Evolutionary conservation across 2,329 filamentous ascomycete species (phyloP).

Genomic region (Paecilomyces dactylethromorphus): DNA sequence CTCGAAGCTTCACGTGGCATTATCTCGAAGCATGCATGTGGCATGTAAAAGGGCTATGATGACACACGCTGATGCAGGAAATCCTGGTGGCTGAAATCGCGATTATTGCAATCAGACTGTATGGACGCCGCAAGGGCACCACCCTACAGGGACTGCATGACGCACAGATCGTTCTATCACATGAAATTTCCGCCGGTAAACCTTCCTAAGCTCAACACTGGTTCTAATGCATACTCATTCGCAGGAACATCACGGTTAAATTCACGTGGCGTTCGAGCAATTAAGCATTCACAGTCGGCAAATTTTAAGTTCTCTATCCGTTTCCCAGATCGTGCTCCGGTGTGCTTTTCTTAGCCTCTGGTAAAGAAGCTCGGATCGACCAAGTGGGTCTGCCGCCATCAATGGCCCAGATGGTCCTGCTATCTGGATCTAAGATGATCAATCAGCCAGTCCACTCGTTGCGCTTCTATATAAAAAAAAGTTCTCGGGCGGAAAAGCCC

Average conservation of each 20-base stretch:
- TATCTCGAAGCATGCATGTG: neutral
- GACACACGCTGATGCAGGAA: neutral
- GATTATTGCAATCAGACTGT: neutral
- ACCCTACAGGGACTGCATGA: neutral
- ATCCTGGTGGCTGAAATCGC: neutral
- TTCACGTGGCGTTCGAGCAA: neutral
- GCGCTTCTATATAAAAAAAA: neutral
- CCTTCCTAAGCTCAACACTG: neutral
- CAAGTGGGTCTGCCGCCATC: neutral
- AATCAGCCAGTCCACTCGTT: neutral
- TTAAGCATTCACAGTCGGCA: neutral
- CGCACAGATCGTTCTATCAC: neutral
- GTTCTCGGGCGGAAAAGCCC: neutral
- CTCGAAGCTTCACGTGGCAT: neutral
- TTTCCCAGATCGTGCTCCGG: neutral
- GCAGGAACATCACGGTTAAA: neutral
- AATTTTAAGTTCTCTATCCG: neutral
- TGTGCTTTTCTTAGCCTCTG: neutral
- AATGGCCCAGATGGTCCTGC: neutral
- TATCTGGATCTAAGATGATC: neutral
- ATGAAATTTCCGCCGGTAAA: neutral
- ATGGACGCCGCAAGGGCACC: neutral
- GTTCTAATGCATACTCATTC: neutral
- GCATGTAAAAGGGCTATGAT: neutral
- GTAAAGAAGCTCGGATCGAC: neutral